Evolutionary conservation across 345 rosid species (phyloP).

Genomic region (Salix brachista): DNA sequence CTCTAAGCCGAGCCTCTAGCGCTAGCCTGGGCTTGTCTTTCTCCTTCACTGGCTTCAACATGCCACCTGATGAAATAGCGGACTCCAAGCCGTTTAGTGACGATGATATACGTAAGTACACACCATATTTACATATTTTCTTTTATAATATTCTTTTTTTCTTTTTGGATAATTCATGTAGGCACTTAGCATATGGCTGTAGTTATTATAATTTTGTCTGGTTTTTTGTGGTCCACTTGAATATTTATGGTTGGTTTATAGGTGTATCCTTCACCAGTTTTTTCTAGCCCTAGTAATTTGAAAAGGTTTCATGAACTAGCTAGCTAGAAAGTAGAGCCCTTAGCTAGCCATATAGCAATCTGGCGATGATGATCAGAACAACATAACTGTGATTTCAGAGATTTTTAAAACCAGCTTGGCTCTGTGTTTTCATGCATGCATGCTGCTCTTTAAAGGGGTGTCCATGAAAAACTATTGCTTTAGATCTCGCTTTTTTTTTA

Average conservation of each 20-base stretch:
- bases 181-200: not conserved
- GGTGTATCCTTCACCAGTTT: not conserved
- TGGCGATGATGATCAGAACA: not conserved
- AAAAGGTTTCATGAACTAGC: not conserved
- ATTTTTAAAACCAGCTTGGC: not conserved
- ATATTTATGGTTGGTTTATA: not conserved
- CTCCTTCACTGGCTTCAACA: slow-evolving; percentile 86
- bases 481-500: too few species aligned
- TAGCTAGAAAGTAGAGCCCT: not conserved
- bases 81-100: slow-evolving; percentile 85
- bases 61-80: slow-evolving; percentile 77
- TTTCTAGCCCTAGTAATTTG: not conserved
- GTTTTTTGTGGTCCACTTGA: slow-evolving; percentile 9
- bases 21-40: slow-evolving; percentile 89
- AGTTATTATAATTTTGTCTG: not conserved
- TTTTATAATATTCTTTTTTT: not conserved
- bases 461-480: too few species aligned
- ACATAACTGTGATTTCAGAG: not conserved
- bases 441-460: not conserved
- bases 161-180: not conserved
- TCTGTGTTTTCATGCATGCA: not conserved
- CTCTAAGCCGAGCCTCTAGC: slow-evolving; percentile 90
- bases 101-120: slow-evolving; percentile 72
- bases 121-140: not conserved
- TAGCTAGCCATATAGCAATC: not conserved